phyloP scores from a whole-genome alignment of 345 rosid genomes.

The Eucalyptus paniculata region DNA sequence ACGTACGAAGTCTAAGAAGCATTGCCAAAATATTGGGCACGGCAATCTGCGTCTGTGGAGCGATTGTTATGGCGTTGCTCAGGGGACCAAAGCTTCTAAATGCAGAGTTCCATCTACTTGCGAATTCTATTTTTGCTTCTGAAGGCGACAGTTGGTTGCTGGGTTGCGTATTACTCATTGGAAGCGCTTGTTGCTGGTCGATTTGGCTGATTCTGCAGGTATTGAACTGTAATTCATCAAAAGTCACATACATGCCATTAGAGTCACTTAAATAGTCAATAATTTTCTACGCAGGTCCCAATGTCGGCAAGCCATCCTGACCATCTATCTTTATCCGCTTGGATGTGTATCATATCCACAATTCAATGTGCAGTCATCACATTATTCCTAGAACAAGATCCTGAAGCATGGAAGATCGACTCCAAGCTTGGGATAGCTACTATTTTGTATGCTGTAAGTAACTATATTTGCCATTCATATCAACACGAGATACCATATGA shows the following conservation, averaged over 20 bases:
- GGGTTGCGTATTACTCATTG: conserved; percentile 51
- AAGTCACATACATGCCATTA: not conserved
- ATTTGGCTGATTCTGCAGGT: conserved; percentile 74
- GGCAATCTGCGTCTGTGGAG: conserved; percentile 44
- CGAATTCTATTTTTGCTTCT: conserved; percentile 3
- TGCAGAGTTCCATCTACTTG: not conserved
- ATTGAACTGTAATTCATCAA: not conserved
- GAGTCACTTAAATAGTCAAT: not conserved
- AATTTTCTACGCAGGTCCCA: conserved; percentile 30
- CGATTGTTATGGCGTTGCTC: conserved; percentile 52
- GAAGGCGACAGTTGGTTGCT: conserved; percentile 31
- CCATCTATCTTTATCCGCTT: conserved; percentile 50
- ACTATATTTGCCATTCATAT: not conserved
- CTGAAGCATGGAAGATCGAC: conserved; percentile 33
- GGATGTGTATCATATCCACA: conserved; percentile 63
- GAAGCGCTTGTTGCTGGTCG: conserved; percentile 60
- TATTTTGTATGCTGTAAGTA: conserved; percentile 31
- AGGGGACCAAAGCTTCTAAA: conserved; percentile 67
- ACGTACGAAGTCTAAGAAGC: conserved; percentile 35
- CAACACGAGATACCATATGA: not conserved
- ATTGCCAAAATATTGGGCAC: conserved; percentile 61
- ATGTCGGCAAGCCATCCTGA: conserved; percentile 40
- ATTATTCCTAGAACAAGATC: conserved; percentile 32
- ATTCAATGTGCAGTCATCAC: conserved; percentile 40
- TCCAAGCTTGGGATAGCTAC: conserved; percentile 28